Evolutionary conservation across 495 filamentous ascomycete genomes (phyloP).

Genomic region (Penicillium daleae): DNA sequence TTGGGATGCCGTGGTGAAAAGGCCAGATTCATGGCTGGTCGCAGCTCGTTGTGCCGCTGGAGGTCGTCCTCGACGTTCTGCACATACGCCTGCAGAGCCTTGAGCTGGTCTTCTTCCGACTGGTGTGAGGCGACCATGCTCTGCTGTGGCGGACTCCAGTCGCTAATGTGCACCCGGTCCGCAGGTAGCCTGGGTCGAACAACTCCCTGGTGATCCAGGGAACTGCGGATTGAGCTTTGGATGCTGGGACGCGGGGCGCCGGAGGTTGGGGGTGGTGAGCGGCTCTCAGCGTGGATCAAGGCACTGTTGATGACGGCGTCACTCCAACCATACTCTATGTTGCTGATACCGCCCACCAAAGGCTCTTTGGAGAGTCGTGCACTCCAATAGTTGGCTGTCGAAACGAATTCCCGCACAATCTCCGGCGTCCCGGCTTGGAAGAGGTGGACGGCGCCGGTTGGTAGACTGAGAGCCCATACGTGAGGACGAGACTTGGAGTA

Average conservation of each 20-base stretch:
- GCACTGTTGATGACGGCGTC: constrained; percentile 83
- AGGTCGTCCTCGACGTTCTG: constrained; percentile 85
- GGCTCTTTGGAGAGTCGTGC: constrained; percentile 92
- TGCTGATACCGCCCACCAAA: constrained; percentile 88
- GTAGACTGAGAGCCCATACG: constrained; percentile 94
- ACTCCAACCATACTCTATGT: constrained; percentile 97
- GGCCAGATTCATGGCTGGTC: constrained; percentile 81
- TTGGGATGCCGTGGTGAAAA: constrained; percentile 89
- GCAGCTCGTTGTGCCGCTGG: constrained; percentile 81
- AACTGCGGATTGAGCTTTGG: constrained; percentile 73
- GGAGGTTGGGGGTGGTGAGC: constrained; percentile 45
- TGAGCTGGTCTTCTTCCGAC: constrained; percentile 79
- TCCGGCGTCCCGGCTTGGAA: constrained; percentile 97
- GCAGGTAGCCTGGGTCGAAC: constrained; percentile 74
- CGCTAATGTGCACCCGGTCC: constrained; percentile 81
- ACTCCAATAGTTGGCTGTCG: constrained; percentile 97
- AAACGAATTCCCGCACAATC: constrained; percentile 92
- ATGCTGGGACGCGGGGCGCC: constrained; percentile 60
- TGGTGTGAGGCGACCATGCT: constrained; percentile 82
- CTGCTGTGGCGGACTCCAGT: constrained; percentile 93
- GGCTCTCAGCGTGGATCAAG: constrained; percentile 56
- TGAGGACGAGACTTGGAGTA: constrained; percentile 89
- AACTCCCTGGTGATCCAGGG: constrained; percentile 66
- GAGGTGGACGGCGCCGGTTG: constrained; percentile 90
- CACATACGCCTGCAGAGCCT: constrained; percentile 75